Evolutionary conservation across 1,284 basidiomycete species (phyloP), one percentile per base, ranked within the genome.

Genomic region (Heliocybe sulcata): DNA sequence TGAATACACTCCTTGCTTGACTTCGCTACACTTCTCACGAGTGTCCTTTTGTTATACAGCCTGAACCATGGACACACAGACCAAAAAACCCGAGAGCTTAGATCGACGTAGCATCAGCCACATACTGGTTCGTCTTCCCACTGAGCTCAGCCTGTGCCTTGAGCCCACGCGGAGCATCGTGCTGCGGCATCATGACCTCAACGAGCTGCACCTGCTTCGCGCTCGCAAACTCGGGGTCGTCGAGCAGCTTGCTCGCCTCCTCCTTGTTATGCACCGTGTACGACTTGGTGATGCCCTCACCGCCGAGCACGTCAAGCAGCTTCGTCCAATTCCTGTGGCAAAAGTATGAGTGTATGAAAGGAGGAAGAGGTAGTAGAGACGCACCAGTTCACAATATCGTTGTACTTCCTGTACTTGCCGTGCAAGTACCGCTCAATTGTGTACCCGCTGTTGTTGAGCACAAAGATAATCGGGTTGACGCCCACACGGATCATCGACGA

Each of bases 371-470:
- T 27, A 16, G 22, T 16, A 19, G 31, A 23, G 14, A 58, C 68
- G 53, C 23, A 65, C 87, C 87, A 90, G 64, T 87, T 77, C 4
- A 74, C 71, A 57, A 90, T 80, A 64, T 90, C 82, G 61, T 90
- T 90, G 64, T 90, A 90, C 68, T 83, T 81, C 56, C 77, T 70
- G 20, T 73, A 60, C 63, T 76, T 77, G 20, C 86, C 90, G 65
- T 92, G 85, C 59, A 93, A 80, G 64, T 81, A 82, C 20, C 90
- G 79, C 74, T 97, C 94, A 58, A 96, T 94, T 45, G 87, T 86
- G 68, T 94, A 94, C 0, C 94, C 94, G 54, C 83, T 82, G 71
- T 97, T 95, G 76, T 94, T 94, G 56, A 97, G 74, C 14, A 98
- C 76, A 68, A 94, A 92, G 53, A 94, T 74, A 65, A 91, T 90